Percentiles rank a stretch among this genome's conserved stretches.
phyloP scores from a whole-genome alignment of 192 early-diverging fungal genomes.

The Mortierella hygrophila region DNA sequence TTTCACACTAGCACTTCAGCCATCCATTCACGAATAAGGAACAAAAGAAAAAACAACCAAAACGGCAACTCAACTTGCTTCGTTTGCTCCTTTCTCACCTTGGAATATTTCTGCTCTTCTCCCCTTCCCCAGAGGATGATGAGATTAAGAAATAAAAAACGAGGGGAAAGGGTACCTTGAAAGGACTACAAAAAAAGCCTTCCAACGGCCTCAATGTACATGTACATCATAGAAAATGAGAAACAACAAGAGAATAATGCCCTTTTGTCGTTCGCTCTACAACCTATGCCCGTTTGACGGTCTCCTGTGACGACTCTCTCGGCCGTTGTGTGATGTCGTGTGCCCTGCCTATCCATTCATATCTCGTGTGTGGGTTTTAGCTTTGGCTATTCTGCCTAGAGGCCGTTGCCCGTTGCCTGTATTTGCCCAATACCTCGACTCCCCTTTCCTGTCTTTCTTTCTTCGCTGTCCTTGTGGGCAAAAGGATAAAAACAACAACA shows the following conservation, averaged over 20 bases:
- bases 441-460: no score
- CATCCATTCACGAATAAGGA: background rate
- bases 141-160: background rate
- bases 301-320: background rate
- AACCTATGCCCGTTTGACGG: background rate
- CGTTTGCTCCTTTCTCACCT: background rate
- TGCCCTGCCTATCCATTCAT: background rate
- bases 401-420: background rate
- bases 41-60: background rate
- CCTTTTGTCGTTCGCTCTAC: slow-evolving; percentile 2
- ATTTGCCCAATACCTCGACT: background rate
- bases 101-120: background rate
- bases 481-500: no score
- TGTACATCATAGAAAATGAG: background rate
- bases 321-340: background rate
- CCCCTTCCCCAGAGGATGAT: no score
- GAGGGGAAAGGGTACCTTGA: background rate
- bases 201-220: background rate
- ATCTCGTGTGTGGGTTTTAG: background rate
- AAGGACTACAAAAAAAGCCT: background rate
- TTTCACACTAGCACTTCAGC: background rate
- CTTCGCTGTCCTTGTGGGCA: background rate
- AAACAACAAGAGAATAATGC: background rate
- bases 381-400: background rate
- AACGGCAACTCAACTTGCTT: background rate